Base-by-base conservation (phyloP, 192 early-diverging fungal species). In the Coemansia sp. region DNA sequence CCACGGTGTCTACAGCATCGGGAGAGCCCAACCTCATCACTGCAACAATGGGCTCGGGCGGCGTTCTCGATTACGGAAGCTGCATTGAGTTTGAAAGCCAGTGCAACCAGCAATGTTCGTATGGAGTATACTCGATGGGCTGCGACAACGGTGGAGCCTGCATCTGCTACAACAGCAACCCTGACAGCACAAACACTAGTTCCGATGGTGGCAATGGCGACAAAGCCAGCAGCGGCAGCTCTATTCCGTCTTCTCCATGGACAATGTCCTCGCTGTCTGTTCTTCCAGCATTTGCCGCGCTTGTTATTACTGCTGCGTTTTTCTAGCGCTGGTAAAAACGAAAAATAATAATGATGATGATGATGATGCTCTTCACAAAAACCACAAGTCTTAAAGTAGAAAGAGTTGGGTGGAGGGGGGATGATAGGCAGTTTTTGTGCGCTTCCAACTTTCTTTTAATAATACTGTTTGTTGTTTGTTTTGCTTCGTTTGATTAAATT, bases 41-140 rank as follows among this genome's bases (percentile, higher is more conserved):
- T 9, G 75, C 75, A 6, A 77, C 80, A 8, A 33, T 55, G 59
- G 80, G 80, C 18, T 65, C 62, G 35, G 80, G 80, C 41, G 80
- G 69, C 15, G 46, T 75, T 11, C 61, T 83, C 23, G 80, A 83
- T 2, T 83, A 83, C 57, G 72, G 63, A 18, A 60, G 60, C 33
- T 83, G 80, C 51, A 62, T 83, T 4, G 51, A 53, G 30, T 77
- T 83, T 62, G 80, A 83, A 49, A 75, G 66, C 49, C 70, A 83
- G 68, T 83, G 80, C 75, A 74, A 70, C 44, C 20, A 36, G 23
- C 23, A 74, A 52, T 83, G 80, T 69, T 66, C 71, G 12, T 59
- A 71, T 39, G 75, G 80, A 15, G 58, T 83, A 24, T 77, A 66
- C 60, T 68, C 67, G 26, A 83, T 83, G 80, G 48, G 70, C 66